Percentiles rank a stretch among this genome's conserved stretches.
Conservation (phyloP, 768 basidiomycete genomes). For the Pholiota conissans region DNA sequence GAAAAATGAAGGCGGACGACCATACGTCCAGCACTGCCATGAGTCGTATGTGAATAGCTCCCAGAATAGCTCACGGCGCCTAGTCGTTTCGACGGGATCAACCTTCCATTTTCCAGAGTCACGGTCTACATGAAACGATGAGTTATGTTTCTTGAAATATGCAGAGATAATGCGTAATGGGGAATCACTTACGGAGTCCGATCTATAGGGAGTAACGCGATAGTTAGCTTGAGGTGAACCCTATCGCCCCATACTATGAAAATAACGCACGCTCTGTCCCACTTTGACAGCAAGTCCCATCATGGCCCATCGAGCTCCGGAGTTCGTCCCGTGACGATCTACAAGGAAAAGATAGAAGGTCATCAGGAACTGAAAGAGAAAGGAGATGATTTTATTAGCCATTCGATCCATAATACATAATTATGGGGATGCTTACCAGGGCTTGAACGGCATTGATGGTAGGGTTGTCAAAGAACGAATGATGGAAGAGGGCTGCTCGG, state of each 20-base stretch:
- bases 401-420: neutral
- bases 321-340: conserved; percentile 66
- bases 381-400: neutral
- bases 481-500: conserved; percentile 62
- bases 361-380: conserved; percentile 56
- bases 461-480: conserved; percentile 66
- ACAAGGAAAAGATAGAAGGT: conserved; percentile 68
- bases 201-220: conserved; percentile 39
- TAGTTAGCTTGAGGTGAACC: conserved; percentile 1
- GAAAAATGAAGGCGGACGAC: conserved; percentile 69
- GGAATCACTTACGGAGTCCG: conserved; percentile 56
- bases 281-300: conserved; percentile 73
- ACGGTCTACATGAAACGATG: conserved; percentile 45
- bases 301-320: conserved; percentile 65
- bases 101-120: conserved; percentile 71
- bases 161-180: neutral
- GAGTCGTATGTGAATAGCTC: conserved; percentile 57
- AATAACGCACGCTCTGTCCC: conserved; percentile 61
- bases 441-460: conserved; percentile 69
- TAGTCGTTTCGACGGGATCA: conserved; percentile 55
- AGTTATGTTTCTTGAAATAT: neutral
- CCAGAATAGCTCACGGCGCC: conserved; percentile 71
- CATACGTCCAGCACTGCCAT: conserved; percentile 67
- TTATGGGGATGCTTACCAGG: conserved; percentile 43
- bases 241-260: conserved; percentile 1